A percentile compares a stretch with the other conserved stretches of the same genome.
These are phyloP conservation scores for Candida albicans DNA, from an alignment of 1,139 yeast genomes.

Conservation along the genomic window DNA sequence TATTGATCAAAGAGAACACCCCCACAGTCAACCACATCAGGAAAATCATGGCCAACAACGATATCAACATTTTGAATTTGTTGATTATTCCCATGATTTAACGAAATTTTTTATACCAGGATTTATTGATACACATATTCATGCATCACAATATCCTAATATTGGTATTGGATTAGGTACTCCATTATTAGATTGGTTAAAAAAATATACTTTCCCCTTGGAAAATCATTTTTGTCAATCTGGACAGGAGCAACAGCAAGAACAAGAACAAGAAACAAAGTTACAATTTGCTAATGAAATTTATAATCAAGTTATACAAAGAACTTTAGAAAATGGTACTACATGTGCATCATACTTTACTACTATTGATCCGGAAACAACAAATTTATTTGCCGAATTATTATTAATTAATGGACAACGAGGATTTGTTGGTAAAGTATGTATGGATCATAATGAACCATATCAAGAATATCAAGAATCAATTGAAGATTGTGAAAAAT, in stretches of 20 bases:
- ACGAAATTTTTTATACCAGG: conserved; percentile 81
- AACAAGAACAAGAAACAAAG: conserved; percentile 42
- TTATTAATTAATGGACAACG: conserved; percentile 73
- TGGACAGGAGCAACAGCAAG: no score
- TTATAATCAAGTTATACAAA: conserved; percentile 61
- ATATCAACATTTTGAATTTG: conserved; percentile 21
- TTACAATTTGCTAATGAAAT: conserved; percentile 55
- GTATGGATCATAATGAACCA: conserved; percentile 67
- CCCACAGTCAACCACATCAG: neutral
- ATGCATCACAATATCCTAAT: conserved; percentile 97
- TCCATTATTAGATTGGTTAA: conserved; percentile 86
- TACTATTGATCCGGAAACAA: conserved; percentile 75
- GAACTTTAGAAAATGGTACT: conserved; percentile 77
- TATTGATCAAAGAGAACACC: neutral
- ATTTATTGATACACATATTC: conserved; percentile 91
- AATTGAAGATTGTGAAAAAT: conserved; percentile 55
- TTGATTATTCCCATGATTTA: conserved; percentile 28
- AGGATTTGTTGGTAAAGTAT: conserved; percentile 91
- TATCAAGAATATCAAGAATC: conserved; percentile 72
- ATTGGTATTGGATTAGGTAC: conserved; percentile 84
- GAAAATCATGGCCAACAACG: conserved; percentile 2
- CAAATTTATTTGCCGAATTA: conserved; percentile 73
- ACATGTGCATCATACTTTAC: conserved; percentile 93
- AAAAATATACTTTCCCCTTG: conserved; percentile 82
- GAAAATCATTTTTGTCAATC: conserved; percentile 55